Evolutionary conservation across 805 yeast genomes (phyloP).

Genomic region (Huiozyma naganishii): DNA sequence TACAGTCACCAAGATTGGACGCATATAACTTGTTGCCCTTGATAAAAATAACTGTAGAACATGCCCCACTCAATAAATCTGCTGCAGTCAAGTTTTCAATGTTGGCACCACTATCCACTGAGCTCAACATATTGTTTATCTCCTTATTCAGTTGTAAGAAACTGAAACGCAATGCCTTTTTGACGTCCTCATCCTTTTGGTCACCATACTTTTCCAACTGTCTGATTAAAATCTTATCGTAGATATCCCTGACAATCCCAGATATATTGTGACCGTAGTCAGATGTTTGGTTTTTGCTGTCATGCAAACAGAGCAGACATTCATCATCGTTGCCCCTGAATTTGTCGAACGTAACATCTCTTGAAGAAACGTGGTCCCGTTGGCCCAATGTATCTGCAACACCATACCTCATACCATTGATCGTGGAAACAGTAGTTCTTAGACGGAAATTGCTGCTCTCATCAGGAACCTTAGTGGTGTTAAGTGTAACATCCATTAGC

Average conservation of each 20-base stretch:
- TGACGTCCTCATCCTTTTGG: constrained; percentile 33
- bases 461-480: constrained; percentile 82
- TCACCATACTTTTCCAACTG: constrained; percentile 31
- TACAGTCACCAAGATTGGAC: constrained; percentile 87
- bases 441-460: constrained; percentile 74
- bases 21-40: constrained; percentile 59
- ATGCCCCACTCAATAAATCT: constrained; percentile 73
- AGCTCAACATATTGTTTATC: constrained; percentile 41
- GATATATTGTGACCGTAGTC: constrained; percentile 56
- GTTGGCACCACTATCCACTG: constrained; percentile 43
- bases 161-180: constrained; percentile 72
- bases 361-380: constrained; percentile 50
- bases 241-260: constrained; percentile 57
- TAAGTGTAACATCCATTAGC: constrained; percentile 88
- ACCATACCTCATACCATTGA: constrained; percentile 74
- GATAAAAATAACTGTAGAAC: constrained; percentile 73
- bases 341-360: constrained; percentile 80
- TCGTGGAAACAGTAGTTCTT: constrained; percentile 76
- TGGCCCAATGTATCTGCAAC: constrained; percentile 80
- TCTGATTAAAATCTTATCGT: constrained; percentile 54
- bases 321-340: constrained; percentile 82
- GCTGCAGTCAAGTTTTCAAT: constrained; percentile 45
- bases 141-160: constrained; percentile 75
- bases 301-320: constrained; percentile 70
- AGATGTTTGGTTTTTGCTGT: constrained; percentile 53